Evolutionary conservation across 345 rosid genomes (phyloP), one percentile per base, ranked within the genome.

Genomic region (Sisymbrium irio): DNA sequence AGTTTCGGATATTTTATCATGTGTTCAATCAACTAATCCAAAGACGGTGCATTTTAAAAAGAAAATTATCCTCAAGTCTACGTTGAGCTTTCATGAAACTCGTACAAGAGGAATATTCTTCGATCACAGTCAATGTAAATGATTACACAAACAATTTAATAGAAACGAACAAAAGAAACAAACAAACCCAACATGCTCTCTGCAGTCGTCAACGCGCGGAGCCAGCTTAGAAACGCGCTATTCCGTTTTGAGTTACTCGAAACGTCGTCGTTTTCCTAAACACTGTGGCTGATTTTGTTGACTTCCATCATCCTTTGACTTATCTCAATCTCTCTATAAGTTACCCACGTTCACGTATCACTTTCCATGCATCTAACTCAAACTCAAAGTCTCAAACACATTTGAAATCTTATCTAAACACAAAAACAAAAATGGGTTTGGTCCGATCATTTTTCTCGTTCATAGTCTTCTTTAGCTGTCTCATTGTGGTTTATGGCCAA

Each of bases 341-440:
- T 55, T 7, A 45, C 71, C 63, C 47, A 32, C 30, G 36, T 28
- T 27, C 60, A 39, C 33, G 42, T 72, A 9, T 72, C 62, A 72
- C 62, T 72, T 51, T 35, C 41, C 76, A 72, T 72, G 69, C 69
- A 72, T 53, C 53, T 40, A 61, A 72, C n/a, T n/a, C 46, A 73
- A 53, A 63, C 56, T 53, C 27, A 32, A 42, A 35, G n/a, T n/a
- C n/a, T n/a, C 44, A 56, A 37, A 44, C 12, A 36, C 74, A n/a
- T n/a, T 44, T 33, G 32, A 32, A 1, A 12, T 54, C 41, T 69
- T 57, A 1, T 56, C 65, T 42, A 40, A 50, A 65, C 46, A 65
- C 17, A 46, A 15, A 28, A 53, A 1, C 2, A 10, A 12, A 17
- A 10, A 71, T 71, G 75, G 60, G 49, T 15, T 71, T 11, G 3